These are phyloP conservation scores for Globisporangium acanthophoron DNA, from an alignment of 352 stramenopile genomes.

Conservation along the genomic window DNA sequence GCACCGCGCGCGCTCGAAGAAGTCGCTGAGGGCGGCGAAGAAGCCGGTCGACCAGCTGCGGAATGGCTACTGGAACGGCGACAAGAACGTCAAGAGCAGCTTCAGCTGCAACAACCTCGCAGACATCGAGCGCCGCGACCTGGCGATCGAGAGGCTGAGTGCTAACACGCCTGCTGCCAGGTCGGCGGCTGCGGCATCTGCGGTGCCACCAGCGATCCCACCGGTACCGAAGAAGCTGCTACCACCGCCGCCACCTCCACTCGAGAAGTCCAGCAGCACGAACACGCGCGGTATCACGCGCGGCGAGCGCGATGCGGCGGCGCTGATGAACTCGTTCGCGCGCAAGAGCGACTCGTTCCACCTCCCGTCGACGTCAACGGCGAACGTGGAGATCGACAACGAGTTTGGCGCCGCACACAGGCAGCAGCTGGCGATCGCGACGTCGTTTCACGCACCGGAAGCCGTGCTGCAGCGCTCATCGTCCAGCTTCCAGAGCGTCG, in stretches of 20 bases:
- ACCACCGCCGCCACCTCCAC: background rate
- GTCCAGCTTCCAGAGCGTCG: slow-evolving; percentile 18
- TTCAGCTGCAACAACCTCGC: slow-evolving; percentile 79
- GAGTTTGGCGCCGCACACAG: slow-evolving; percentile 31
- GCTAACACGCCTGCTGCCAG: background rate
- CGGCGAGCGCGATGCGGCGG: slow-evolving; percentile 21
- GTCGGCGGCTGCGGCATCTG: background rate
- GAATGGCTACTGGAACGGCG: slow-evolving; percentile 64
- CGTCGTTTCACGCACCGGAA: slow-evolving; percentile 23
- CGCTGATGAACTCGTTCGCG: slow-evolving; percentile 25
- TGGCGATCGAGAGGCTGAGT: slow-evolving; percentile 28
- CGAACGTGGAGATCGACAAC: slow-evolving; percentile 17
- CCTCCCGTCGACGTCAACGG: slow-evolving; percentile 24
- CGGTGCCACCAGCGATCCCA: background rate
- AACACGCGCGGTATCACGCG: slow-evolving; percentile 29
- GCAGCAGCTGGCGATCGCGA: slow-evolving; percentile 34
- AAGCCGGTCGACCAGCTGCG: slow-evolving; percentile 42
- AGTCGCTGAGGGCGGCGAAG: slow-evolving; percentile 18
- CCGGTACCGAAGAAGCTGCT: slow-evolving; percentile 7
- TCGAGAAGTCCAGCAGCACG: slow-evolving; percentile 31
- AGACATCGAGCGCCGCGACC: slow-evolving; percentile 50
- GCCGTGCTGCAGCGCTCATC: slow-evolving; percentile 16
- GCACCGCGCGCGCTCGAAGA: slow-evolving; percentile 48
- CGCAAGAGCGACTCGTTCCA: slow-evolving; percentile 52
- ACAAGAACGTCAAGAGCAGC: slow-evolving; percentile 71